These are phyloP conservation scores for Silene conica DNA, from an alignment of 148 eudicot species.

Conservation along the genomic window DNA sequence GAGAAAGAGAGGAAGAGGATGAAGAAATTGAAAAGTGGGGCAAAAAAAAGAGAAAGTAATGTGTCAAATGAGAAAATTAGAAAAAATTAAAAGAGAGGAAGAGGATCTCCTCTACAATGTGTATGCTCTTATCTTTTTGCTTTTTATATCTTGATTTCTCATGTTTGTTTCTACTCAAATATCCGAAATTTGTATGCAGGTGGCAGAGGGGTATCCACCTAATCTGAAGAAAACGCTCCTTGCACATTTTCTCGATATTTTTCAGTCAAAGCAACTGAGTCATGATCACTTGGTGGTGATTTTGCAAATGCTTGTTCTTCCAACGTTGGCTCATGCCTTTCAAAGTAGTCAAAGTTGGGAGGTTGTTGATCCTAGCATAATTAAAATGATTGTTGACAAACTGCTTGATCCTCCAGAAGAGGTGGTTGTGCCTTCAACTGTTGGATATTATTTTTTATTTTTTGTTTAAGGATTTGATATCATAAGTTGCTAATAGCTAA, in stretches of 20 bases:
- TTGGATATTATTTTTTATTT: not conserved
- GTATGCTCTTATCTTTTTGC: not conserved
- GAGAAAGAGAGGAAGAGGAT: too few relatives aligned
- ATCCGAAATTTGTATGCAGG: conserved; percentile 38
- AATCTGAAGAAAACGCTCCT: conserved; percentile 82
- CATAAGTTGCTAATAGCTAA: not conserved
- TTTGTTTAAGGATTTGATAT: not conserved
- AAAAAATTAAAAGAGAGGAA: too few relatives aligned
- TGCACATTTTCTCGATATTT: conserved; percentile 74
- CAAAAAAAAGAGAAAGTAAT: too few relatives aligned
- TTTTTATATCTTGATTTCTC: too few relatives aligned
- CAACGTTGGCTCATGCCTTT: conserved; percentile 95
- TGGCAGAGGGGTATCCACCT: conserved; percentile 90
- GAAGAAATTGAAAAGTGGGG: too few relatives aligned
- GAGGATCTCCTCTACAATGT: too few relatives aligned
- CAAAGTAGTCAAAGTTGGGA: conserved; percentile 97
- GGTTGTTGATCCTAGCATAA: conserved; percentile 75
- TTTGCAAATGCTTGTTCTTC: conserved; percentile 99
- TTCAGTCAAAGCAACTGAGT: conserved; percentile 74
- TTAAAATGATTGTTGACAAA: conserved; percentile 85
- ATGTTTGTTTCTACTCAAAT: not conserved
- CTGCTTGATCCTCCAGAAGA: conserved; percentile 98
- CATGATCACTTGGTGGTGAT: conserved; percentile 84
- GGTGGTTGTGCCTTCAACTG: conserved; percentile 35
- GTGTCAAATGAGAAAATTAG: too few relatives aligned